phyloP scores from a whole-genome alignment of 352 stramenopile genomes.

The Pilasporangium apinafurcum region DNA sequence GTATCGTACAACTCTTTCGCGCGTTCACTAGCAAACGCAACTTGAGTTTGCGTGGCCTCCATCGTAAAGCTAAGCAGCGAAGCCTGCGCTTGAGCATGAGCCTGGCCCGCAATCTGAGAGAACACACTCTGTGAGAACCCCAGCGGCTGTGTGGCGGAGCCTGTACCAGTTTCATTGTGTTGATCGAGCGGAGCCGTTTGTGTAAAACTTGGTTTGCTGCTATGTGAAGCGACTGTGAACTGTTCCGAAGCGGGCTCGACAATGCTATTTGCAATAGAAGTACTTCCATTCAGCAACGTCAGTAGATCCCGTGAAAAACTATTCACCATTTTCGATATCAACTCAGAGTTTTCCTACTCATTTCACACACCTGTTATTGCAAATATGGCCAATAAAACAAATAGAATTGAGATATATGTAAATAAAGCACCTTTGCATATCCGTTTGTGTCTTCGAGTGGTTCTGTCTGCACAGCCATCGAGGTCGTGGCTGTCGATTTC shows the following conservation, averaged over 20 bases:
- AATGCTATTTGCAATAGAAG: background rate
- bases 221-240: background rate
- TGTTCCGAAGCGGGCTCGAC: background rate
- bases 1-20: conserved; percentile 45
- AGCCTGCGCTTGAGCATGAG: conserved; percentile 24
- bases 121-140: conserved; percentile 56
- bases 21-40: conserved; percentile 18
- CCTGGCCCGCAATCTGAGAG: conserved; percentile 35
- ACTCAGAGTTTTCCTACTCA: conserved; percentile 23
- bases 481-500: conserved; percentile 11
- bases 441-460: background rate
- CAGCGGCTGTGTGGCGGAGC: conserved; percentile 6
- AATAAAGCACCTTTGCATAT: conserved; percentile 5
- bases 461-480: conserved; percentile 35
- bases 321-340: conserved; percentile 36
- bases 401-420: background rate
- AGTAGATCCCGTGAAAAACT: conserved; percentile 13
- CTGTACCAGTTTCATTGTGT: background rate
- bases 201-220: background rate
- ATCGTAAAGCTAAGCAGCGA: conserved; percentile 26
- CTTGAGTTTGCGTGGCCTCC: conserved; percentile 26
- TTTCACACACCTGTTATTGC: background rate
- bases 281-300: conserved; percentile 8
- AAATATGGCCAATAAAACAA: background rate
- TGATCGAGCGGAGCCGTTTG: background rate